phyloP scores from a whole-genome alignment of 345 rosid genomes.

The Populus euphratica region DNA sequence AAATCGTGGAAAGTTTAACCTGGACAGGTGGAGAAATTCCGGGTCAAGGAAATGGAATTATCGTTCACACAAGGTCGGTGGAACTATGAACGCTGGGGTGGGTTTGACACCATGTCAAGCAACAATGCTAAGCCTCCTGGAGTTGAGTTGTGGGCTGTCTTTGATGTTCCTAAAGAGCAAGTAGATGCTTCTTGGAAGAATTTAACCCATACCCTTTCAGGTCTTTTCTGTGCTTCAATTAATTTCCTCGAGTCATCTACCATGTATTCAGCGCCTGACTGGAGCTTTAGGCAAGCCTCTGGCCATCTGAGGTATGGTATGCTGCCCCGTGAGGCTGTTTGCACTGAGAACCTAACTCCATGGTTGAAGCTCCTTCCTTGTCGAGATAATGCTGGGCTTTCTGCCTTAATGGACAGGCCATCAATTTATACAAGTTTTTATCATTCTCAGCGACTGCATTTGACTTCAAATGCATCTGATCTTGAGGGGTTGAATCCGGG shows the following conservation, averaged over 20 bases:
- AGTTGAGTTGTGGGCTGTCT: slow-evolving; percentile 93
- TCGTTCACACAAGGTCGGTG: slow-evolving; percentile 99
- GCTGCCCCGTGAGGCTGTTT: slow-evolving; percentile 96
- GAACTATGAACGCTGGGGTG: slow-evolving; percentile 98
- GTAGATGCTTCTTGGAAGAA: slow-evolving; percentile 87
- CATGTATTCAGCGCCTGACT: slow-evolving; percentile 69
- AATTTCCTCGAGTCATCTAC: slow-evolving; percentile 83
- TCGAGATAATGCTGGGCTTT: slow-evolving; percentile 85
- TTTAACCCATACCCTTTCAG: slow-evolving; percentile 83
- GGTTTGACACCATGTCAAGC: slow-evolving; percentile 76
- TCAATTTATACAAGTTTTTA: slow-evolving; percentile 84
- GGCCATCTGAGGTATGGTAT: slow-evolving; percentile 77
- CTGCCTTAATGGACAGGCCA: slow-evolving; percentile 82
- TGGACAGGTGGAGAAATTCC: slow-evolving; percentile 69
- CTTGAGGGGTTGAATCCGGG: slow-evolving; percentile 45
- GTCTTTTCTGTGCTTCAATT: slow-evolving; percentile 94
- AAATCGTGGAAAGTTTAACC: slow-evolving; percentile 11
- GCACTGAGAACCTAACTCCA: slow-evolving; percentile 96
- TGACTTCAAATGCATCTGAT: slow-evolving; percentile 39
- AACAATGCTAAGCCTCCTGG: slow-evolving; percentile 95
- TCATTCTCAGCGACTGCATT: slow-evolving; percentile 84
- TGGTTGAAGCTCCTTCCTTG: slow-evolving; percentile 98
- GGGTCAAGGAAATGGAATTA: slow-evolving; percentile 81
- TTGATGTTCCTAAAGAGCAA: slow-evolving; percentile 67
- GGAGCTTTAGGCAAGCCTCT: slow-evolving; percentile 61